phyloP scores from a whole-genome alignment of 441 rosid species.

The Theobroma grandiflorum region DNA sequence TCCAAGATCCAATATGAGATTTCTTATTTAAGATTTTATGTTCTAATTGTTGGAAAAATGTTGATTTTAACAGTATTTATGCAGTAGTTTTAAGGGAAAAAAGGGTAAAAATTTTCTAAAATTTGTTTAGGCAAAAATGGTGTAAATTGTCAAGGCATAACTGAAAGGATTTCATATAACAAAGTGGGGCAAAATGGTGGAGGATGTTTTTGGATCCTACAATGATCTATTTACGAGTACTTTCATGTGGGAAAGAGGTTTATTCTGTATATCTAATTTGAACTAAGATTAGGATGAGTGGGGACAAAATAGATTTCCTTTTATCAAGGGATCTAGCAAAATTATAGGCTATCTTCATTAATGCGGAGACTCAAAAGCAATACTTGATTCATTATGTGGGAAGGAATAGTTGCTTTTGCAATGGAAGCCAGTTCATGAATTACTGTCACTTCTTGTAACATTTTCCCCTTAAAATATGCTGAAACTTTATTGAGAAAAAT shows the following conservation, averaged over 20 bases:
- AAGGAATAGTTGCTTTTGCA: not conserved
- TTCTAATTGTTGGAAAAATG: too few species aligned
- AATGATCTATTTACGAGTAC: not conserved
- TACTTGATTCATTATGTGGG: not conserved
- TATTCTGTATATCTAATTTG: not conserved
- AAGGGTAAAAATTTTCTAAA: too few species aligned
- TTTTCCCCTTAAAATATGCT: not conserved
- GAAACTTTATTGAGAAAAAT: too few species aligned
- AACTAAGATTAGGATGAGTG: not conserved
- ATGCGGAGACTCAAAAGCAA: not conserved
- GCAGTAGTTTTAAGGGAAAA: too few species aligned
- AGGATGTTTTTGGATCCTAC: not conserved
- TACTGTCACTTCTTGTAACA: not conserved
- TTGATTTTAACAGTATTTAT: too few species aligned
- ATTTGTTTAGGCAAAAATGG: too few species aligned
- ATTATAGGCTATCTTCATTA: not conserved
- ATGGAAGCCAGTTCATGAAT: slow-evolving; percentile 16
- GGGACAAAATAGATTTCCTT: slow-evolving; percentile 20
- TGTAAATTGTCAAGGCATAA: too few species aligned
- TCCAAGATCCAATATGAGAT: not conserved
- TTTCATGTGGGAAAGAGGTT: not conserved
- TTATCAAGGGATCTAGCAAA: slow-evolving; percentile 10
- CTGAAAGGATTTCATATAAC: not conserved
- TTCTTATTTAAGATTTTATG: not conserved
- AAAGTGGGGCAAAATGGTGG: not conserved